Percentiles rank a stretch among this genome's conserved stretches.
phyloP scores from a whole-genome alignment of 1,284 basidiomycete genomes.

The Cystobasidium pallidum region DNA sequence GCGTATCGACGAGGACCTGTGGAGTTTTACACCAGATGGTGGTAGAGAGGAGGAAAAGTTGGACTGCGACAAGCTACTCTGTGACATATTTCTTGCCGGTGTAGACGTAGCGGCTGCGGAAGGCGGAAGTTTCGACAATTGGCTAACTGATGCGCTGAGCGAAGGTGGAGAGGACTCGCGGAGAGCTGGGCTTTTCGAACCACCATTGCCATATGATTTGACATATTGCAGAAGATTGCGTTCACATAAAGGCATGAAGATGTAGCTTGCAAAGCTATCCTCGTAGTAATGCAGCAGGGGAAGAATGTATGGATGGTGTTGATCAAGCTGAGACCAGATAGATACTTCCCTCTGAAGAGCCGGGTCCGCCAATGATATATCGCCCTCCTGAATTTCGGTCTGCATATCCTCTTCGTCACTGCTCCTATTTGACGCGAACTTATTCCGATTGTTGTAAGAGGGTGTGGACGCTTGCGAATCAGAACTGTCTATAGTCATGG shows the following conservation, averaged over 20 bases:
- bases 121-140: conserved; percentile 1
- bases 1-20: conserved; percentile 16
- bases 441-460: not conserved
- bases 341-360: conserved; percentile 73
- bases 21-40: not conserved
- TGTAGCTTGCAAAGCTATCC: conserved; percentile 72
- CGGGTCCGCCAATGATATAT: conserved; percentile 59
- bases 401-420: not conserved
- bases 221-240: conserved; percentile 85
- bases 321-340: conserved; percentile 76
- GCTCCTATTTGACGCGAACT: not conserved
- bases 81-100: conserved; percentile 8
- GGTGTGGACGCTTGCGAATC: conserved; percentile 11
- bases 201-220: conserved; percentile 63
- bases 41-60: not conserved
- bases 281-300: conserved; percentile 74
- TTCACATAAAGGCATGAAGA: conserved; percentile 80
- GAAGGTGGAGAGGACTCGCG: conserved; percentile 1
- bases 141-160: not conserved
- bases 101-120: not conserved
- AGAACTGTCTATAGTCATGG: conserved; percentile 27
- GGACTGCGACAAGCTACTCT: conserved; percentile 1
- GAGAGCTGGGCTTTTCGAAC: conserved; percentile 21
- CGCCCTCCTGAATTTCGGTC: not conserved
- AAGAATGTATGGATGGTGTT: conserved; percentile 69